Evolutionary conservation across 352 stramenopile genomes (phyloP).

Genomic region (Pythium grandisporangium): DNA sequence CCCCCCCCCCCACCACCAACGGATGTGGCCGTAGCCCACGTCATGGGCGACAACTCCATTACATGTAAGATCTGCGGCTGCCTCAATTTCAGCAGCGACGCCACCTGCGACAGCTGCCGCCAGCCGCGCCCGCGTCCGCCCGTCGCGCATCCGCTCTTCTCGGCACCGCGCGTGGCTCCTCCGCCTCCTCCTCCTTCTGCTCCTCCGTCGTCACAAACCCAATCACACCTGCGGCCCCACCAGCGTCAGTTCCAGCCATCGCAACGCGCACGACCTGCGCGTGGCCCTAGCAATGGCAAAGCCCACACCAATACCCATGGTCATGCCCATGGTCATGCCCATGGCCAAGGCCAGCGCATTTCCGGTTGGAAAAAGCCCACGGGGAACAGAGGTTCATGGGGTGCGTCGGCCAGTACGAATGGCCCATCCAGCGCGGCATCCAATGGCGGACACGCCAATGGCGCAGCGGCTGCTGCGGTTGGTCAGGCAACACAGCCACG

Average conservation of each 20-base stretch:
- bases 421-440: neutral
- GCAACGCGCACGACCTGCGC: neutral
- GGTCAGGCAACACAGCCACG: too few species aligned
- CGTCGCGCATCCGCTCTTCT: too few species aligned
- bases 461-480: too few species aligned
- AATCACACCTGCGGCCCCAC: neutral
- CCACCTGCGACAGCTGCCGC: slow-evolving; percentile 7
- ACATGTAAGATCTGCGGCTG: slow-evolving; percentile 9
- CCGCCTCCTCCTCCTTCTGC: too few species aligned
- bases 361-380: neutral
- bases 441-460: too few species aligned
- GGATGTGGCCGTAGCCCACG: slow-evolving; percentile 10
- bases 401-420: neutral
- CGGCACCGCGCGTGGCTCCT: too few species aligned
- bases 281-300: neutral
- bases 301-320: neutral
- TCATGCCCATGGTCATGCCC: neutral
- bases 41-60: slow-evolving; percentile 13
- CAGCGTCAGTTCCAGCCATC: neutral
- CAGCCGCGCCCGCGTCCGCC: neutral
- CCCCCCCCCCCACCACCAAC: slow-evolving; percentile 13
- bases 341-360: neutral
- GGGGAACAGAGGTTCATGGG: neutral
- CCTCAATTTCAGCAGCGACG: slow-evolving; percentile 10
- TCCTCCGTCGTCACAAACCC: neutral